Conservation (phyloP, 352 stramenopile species). For the Phytophthora sojae region DNA sequence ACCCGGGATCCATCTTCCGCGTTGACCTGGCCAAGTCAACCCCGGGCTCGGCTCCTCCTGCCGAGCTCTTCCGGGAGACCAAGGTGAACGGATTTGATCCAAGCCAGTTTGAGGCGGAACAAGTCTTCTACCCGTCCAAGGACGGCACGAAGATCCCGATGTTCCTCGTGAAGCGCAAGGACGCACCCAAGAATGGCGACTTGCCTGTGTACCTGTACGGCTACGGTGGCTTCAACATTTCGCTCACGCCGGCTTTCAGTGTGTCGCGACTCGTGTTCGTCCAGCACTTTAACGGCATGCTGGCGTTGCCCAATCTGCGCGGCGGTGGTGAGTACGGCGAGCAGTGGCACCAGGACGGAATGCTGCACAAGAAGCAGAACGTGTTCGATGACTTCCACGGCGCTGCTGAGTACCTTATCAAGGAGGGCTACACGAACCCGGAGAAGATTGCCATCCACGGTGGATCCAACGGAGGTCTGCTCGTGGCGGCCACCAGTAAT, state of each 20-base stretch:
- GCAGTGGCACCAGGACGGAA: conserved; percentile 92
- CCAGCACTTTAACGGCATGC: conserved; percentile 92
- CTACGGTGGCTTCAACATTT: conserved; percentile 97
- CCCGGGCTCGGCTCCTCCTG: conserved; percentile 27
- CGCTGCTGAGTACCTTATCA: conserved; percentile 94
- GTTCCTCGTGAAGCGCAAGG: conserved; percentile 93
- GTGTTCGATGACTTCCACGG: conserved; percentile 97
- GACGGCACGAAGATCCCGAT: conserved; percentile 96
- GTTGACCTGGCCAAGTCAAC: conserved; percentile 54
- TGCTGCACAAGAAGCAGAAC: conserved; percentile 94
- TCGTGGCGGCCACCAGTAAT: conserved; percentile 93
- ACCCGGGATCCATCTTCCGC: conserved; percentile 82
- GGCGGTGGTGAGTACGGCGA: conserved; percentile 95
- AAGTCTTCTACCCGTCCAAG: conserved; percentile 91
- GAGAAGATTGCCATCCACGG: conserved; percentile 92
- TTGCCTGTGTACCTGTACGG: conserved; percentile 94
- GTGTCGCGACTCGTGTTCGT: conserved; percentile 89
- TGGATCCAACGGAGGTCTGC: conserved; percentile 94
- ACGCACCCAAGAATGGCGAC: conserved; percentile 74
- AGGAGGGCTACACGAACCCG: conserved; percentile 87
- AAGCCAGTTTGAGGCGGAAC: conserved; percentile 80
- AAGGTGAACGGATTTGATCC: conserved; percentile 87
- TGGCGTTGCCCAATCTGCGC: conserved; percentile 94
- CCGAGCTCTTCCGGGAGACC: conserved; percentile 77
- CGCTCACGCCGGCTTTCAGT: conserved; percentile 91